Evolutionary conservation across 1,284 basidiomycete genomes (phyloP).

Genomic region (Puccinia triticina): DNA sequence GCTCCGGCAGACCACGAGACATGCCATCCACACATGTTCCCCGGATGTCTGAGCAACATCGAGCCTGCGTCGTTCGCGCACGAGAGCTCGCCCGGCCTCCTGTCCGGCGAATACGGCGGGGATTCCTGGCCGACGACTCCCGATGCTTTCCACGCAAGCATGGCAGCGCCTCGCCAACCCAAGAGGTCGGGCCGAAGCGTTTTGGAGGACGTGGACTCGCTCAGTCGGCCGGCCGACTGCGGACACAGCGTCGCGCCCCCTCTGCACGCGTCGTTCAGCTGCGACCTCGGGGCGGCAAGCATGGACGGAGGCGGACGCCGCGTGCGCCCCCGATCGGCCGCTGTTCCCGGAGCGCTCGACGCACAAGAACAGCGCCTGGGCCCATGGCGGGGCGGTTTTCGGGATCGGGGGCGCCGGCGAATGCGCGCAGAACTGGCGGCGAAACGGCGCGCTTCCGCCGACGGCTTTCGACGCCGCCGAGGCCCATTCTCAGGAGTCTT

Average conservation of each 20-base stretch:
- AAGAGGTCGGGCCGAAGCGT: not conserved
- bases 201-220: not conserved
- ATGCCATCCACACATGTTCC: not conserved
- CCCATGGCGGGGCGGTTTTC: conserved; percentile 5
- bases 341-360: conserved; percentile 4
- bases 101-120: not conserved
- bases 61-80: not conserved
- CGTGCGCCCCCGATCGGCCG: not conserved
- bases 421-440: conserved; percentile 1
- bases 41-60: conserved; percentile 9
- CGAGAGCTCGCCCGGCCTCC: not conserved
- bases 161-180: not conserved
- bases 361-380: conserved; percentile 5
- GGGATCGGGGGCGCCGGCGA: not conserved
- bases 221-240: not conserved
- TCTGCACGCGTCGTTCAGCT: not conserved
- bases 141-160: not conserved
- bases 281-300: not conserved
- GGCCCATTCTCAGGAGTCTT: conserved; percentile 12
- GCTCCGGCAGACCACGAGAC: not conserved
- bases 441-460: not conserved
- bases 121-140: conserved; percentile 26
- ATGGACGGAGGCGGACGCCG: not conserved
- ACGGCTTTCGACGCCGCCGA: not conserved
- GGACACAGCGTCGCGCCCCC: not conserved